Conservation (phyloP, 1,284 basidiomycete species). For the Puccinia novopanici region DNA sequence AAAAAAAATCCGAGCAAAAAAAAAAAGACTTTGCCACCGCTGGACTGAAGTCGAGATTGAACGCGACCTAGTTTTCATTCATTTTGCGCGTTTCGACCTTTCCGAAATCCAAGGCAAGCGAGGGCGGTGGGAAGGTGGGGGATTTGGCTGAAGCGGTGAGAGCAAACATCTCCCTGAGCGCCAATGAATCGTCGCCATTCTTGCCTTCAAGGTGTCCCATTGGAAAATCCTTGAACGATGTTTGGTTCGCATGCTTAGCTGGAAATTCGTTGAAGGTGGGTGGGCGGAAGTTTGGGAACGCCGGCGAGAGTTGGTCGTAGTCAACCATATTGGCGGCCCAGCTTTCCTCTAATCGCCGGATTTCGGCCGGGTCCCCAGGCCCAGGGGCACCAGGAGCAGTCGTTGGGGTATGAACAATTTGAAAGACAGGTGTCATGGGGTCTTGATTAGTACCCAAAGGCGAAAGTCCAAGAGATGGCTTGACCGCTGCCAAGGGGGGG, state of each 20-base stretch:
- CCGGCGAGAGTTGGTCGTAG: constrained; percentile 36
- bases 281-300: constrained; percentile 39
- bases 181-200: constrained; percentile 19
- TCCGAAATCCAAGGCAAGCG: constrained; percentile 37
- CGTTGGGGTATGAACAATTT: constrained; percentile 45
- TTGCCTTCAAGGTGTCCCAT: neutral
- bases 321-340: constrained; percentile 43
- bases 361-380: constrained; percentile 33
- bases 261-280: constrained; percentile 24
- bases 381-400: constrained; percentile 43
- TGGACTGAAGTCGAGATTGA: neutral
- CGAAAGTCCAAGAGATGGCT: constrained; percentile 11
- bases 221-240: neutral
- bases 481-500: constrained; percentile 23
- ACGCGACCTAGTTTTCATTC: neutral
- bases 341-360: constrained; percentile 41
- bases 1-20: no score
- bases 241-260: neutral
- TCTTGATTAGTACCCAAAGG: constrained; percentile 13
- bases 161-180: constrained; percentile 49
- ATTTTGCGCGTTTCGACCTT: constrained; percentile 12
- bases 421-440: constrained; percentile 41
- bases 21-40: neutral
- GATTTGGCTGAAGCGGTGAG: constrained; percentile 45
- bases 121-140: constrained; percentile 38